These are phyloP conservation scores for Anthracocystis walkeri DNA, from an alignment of 1,284 basidiomycete species.

Conservation along the genomic window DNA sequence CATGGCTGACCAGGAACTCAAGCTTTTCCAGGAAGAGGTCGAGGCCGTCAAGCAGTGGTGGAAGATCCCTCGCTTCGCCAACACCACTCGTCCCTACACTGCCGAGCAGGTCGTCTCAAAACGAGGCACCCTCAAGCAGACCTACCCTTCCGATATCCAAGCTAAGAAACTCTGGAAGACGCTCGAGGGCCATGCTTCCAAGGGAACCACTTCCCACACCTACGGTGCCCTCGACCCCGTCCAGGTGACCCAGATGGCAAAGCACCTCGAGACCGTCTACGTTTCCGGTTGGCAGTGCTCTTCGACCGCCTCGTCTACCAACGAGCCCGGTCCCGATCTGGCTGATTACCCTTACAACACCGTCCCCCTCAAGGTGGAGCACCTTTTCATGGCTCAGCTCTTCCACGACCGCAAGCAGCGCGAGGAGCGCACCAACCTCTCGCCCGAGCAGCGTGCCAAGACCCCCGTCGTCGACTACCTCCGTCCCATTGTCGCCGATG, in stretches of 20 bases:
- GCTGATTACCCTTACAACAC: conserved; percentile 76
- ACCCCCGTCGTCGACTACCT: conserved; percentile 71
- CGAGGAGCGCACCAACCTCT: conserved; percentile 74
- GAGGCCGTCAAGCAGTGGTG: conserved; percentile 89
- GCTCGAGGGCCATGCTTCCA: conserved; percentile 74
- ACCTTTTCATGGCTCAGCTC: conserved; percentile 76
- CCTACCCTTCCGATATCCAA: conserved; percentile 86
- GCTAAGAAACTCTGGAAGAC: conserved; percentile 87
- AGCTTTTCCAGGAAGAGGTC: conserved; percentile 81
- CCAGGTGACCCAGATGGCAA: conserved; percentile 76
- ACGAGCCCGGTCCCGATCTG: conserved; percentile 69
- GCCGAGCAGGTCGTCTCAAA: conserved; percentile 93
- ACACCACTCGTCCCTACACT: conserved; percentile 88
- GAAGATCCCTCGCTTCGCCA: conserved; percentile 88
- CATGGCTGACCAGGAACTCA: conserved; percentile 67
- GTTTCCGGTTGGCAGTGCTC: conserved; percentile 69
- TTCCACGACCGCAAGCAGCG: conserved; percentile 76
- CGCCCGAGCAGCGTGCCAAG: conserved; percentile 75
- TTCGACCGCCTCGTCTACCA: conserved; percentile 67
- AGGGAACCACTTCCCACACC: conserved; percentile 82
- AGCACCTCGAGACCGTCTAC: conserved; percentile 70
- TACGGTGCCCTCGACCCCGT: conserved; percentile 98
- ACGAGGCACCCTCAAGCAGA: conserved; percentile 85
- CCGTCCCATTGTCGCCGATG: conserved; percentile 71
- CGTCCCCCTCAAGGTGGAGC: conserved; percentile 76